Conservation (phyloP, 768 basidiomycete genomes). For the Russula ochroleuca region DNA sequence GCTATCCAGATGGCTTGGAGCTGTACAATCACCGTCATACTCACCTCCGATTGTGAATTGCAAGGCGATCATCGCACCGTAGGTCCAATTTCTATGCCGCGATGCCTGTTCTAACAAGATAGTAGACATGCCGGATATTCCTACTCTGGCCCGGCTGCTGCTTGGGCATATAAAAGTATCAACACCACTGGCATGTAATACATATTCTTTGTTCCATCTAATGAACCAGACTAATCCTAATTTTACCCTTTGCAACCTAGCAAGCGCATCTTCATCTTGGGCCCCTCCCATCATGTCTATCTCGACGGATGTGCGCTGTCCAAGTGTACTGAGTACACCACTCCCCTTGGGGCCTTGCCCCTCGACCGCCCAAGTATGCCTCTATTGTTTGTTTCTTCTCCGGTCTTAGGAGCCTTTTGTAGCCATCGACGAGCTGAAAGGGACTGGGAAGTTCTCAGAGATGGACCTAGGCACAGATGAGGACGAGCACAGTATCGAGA, state of each 20-base stretch:
- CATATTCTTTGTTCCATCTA: slow-evolving; percentile 4
- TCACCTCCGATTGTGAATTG: slow-evolving; percentile 62
- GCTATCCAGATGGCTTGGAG: slow-evolving; percentile 58
- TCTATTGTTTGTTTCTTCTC: neutral
- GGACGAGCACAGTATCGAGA: slow-evolving; percentile 95
- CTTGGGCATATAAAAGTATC: slow-evolving; percentile 93
- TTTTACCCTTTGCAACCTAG: slow-evolving; percentile 39
- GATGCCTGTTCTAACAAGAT: neutral
- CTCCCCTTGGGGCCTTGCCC: slow-evolving; percentile 78
- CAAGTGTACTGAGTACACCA: slow-evolving; percentile 69
- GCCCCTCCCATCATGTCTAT: slow-evolving; percentile 92
- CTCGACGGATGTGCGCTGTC: slow-evolving; percentile 85
- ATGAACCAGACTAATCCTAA: neutral
- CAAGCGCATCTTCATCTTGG: slow-evolving; percentile 89
- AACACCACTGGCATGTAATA: slow-evolving; percentile 77
- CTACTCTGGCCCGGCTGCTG: slow-evolving; percentile 91
- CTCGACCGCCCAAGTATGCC: slow-evolving; percentile 74
- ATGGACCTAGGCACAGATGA: slow-evolving; percentile 73
- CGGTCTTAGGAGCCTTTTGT: slow-evolving; percentile 1
- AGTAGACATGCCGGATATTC: slow-evolving; percentile 91
- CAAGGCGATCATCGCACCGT: slow-evolving; percentile 96
- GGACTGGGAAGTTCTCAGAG: slow-evolving; percentile 62
- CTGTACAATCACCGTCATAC: slow-evolving; percentile 52
- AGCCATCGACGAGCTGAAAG: slow-evolving; percentile 66
- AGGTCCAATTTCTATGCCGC: slow-evolving; percentile 34